Evolutionary conservation across 352 stramenopile species (phyloP).

Genomic region (Aphanomyces stellatus): DNA sequence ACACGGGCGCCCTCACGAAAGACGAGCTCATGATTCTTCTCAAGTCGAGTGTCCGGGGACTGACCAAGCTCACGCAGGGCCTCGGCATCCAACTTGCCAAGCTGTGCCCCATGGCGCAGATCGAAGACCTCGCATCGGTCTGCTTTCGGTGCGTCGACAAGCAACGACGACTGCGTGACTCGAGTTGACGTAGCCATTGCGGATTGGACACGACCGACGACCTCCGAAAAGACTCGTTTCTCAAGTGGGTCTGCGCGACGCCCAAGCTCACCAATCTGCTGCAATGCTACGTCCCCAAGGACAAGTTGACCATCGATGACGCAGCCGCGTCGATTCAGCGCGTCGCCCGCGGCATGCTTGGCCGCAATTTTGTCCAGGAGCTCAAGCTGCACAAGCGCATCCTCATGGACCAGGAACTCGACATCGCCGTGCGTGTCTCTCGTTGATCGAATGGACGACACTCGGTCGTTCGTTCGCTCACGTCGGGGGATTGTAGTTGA

Average conservation of each 20-base stretch:
- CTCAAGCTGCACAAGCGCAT: constrained; percentile 45
- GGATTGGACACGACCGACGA: constrained; percentile 64
- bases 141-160: constrained; percentile 41
- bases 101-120: constrained; percentile 53
- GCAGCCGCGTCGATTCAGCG: constrained; percentile 44
- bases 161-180: too few species aligned
- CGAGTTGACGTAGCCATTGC: constrained; percentile 31
- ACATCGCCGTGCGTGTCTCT: constrained; percentile 46
- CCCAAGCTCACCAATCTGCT: constrained; percentile 65
- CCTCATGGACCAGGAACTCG: constrained; percentile 33
- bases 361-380: constrained; percentile 36
- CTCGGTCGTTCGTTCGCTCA: too few species aligned
- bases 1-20: constrained; percentile 51
- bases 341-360: constrained; percentile 44
- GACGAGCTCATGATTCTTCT: constrained; percentile 67
- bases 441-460: too few species aligned
- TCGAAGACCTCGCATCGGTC: constrained; percentile 44
- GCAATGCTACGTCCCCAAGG: constrained; percentile 56
- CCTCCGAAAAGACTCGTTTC: constrained; percentile 38
- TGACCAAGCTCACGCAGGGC: constrained; percentile 56
- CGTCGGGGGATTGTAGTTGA: too few species aligned
- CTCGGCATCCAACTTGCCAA: constrained; percentile 42
- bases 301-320: constrained; percentile 50
- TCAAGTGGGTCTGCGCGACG: constrained; percentile 54
- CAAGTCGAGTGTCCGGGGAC: constrained; percentile 54